Base-by-base conservation (phyloP, 768 basidiomycete species). In the Gelatoporia subvermispora region DNA sequence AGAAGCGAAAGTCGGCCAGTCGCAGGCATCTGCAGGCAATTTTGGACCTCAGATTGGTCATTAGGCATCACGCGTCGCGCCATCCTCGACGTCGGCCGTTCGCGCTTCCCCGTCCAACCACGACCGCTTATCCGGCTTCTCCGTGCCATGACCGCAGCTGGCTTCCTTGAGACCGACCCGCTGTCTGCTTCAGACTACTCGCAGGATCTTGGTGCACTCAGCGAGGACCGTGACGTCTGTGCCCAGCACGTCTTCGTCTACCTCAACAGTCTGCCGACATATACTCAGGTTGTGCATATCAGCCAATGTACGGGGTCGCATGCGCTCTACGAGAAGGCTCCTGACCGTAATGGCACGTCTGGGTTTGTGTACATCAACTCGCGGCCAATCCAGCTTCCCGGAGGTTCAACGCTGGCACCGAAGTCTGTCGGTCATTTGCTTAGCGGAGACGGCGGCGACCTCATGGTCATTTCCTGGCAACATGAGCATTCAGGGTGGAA, bases 401-500 rank as follows among this genome's bases (percentile, higher is more conserved):
- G 90, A 3, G 88, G 89, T 0, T 81, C 82, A 1, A 73, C 73
- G 10, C 73, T 96, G 4, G 84, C 85, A 20, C 71, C 78, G 5
- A 77, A 79, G 18, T 82, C 87, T 1, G 65, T 71, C 1, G 93
- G 90, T 2, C 77, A 79, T 8, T 72, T 93, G 18, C 71, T 94
- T 28, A 90, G 82, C 53, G 75, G 77, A 9, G 88, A 90, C 45
- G 77, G 77, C 3, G 81, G 78, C 2, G 86, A 89, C 20, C 71
- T 79, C 16, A 67, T 85, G 18, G 83, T 87, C 4, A 76, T 94
- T 1, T 74, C 77, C 17, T 96, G 93, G 93, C 75, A 84, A 52
- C 83, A 87, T 54, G 72, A 81, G 39, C 83, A 92, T 59, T 89
- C 86, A 7, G 91, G 88, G 2, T 96, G 93, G 93, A 85, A 79